Conservation (phyloP, 768 basidiomycete genomes). For the Glaciozyma antarctica region DNA sequence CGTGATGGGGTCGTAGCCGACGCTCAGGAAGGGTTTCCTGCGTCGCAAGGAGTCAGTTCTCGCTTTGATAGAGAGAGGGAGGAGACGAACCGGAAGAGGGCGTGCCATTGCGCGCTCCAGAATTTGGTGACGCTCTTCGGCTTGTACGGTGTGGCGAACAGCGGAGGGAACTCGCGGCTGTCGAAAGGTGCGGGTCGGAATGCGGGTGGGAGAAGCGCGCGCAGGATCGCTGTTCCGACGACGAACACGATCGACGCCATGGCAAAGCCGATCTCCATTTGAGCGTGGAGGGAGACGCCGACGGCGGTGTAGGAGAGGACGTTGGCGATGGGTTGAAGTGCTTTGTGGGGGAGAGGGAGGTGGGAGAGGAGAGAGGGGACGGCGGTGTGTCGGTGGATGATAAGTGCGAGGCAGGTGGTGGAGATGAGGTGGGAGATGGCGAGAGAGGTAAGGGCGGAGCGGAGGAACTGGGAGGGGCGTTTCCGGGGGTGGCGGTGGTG, state of each 20-base stretch:
- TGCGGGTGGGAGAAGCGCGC: neutral
- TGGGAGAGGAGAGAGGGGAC: slow-evolving; percentile 3
- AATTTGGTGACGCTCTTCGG: neutral
- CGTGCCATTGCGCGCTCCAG: neutral
- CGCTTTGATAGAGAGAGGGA: no score
- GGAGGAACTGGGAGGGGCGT: neutral
- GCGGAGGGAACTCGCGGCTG: neutral
- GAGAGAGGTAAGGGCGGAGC: neutral
- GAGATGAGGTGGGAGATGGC: neutral
- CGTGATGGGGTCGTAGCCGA: slow-evolving; percentile 9
- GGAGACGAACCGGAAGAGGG: neutral
- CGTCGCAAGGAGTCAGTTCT: no score
- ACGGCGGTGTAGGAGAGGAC: slow-evolving; percentile 8
- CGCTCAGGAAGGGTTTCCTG: slow-evolving; percentile 1
- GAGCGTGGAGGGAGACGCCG: slow-evolving; percentile 13
- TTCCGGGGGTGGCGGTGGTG: neutral
- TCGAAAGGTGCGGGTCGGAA: neutral
- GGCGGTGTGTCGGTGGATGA: slow-evolving; percentile 10
- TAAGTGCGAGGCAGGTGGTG: slow-evolving; percentile 2
- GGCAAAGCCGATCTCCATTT: slow-evolving; percentile 19
- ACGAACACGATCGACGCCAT: slow-evolving; percentile 4
- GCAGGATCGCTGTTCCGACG: neutral
- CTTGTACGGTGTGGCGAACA: neutral
- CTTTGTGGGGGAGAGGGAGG: neutral
- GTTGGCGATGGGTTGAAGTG: neutral